Base-by-base conservation (phyloP, 1,139 yeast genomes). In the Spathaspora sp. region DNA sequence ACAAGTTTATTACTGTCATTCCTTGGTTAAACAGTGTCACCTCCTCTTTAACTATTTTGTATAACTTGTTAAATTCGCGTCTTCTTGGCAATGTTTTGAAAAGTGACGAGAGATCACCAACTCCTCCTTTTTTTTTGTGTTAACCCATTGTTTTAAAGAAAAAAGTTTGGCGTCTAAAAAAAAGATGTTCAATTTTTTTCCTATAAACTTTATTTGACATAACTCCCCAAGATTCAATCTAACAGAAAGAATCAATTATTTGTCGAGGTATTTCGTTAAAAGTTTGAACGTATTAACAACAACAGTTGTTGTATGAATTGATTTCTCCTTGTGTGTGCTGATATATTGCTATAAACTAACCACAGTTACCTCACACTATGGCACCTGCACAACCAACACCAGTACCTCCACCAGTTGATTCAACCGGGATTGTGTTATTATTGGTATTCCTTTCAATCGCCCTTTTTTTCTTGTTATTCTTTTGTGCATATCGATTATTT, bases 401-500 rank as follows among this genome's bases (percentile, higher is more conserved):
- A n/a, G n/a, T n/a, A 4, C 23, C 23, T 2, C 10, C 39, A 20
- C 39, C 39, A 26, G 29, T 43, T 20, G 59, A 54, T 46, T 51
- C 57, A 25, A 45, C 50, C 13, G 47, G 38, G 42, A 33, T 58
- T n/a, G 36, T 56, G 25, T 44, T 54, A 38, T 48, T 56, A 37
- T 51, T 56, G 27, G 51, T 55, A 11, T 49, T 56, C 31, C 38
- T 51, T n/a, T 49, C 56, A 13, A 43, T 53, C 10, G 47, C 50
- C 13, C 40, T 56, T 24, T 44, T 56, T 39, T 41, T 59, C n/a
- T 23, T 53, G 11, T 39, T 58, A 38, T 50, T 56, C 38, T 44
- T 53, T 38, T 50, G 56, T 44, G 56, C 52, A 20, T 60, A 48
- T 42, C 51, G 45, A 37, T 39, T 56, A 11, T 54, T 52, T 44